phyloP scores from a whole-genome alignment of 2,329 filamentous ascomycete species.

The Colletotrichum navitas region DNA sequence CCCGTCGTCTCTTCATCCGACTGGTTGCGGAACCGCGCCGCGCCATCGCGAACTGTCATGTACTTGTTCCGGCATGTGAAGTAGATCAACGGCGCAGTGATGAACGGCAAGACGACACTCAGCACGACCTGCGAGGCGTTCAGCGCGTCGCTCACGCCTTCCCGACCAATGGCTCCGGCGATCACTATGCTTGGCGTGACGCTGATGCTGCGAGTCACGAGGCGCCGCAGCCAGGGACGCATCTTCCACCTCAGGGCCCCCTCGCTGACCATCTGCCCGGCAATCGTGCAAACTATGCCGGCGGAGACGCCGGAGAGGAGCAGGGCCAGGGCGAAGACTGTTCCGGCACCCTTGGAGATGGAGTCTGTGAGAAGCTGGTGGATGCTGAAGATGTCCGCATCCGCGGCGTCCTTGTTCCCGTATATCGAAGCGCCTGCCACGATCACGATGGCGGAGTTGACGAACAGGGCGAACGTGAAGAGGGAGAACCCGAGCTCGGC shows the following conservation, averaged over 20 bases:
- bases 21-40: slow-evolving; percentile 51
- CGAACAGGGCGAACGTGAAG: slow-evolving; percentile 86
- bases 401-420: slow-evolving; percentile 67
- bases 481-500: slow-evolving; percentile 78
- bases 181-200: slow-evolving; percentile 88
- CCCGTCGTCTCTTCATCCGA: slow-evolving; percentile 44
- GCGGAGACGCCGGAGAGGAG: slow-evolving; percentile 85
- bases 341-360: slow-evolving; percentile 81
- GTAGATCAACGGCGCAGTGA: slow-evolving; percentile 85
- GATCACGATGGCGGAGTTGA: slow-evolving; percentile 86
- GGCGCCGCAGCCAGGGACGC: slow-evolving; percentile 81
- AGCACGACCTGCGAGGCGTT: slow-evolving; percentile 84
- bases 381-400: slow-evolving; percentile 87
- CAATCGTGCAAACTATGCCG: slow-evolving; percentile 89
- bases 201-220: slow-evolving; percentile 83
- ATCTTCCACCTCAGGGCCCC: slow-evolving; percentile 82
- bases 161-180: slow-evolving; percentile 79
- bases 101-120: slow-evolving; percentile 83
- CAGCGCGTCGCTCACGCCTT: slow-evolving; percentile 78
- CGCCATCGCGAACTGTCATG: slow-evolving; percentile 75
- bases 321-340: slow-evolving; percentile 85
- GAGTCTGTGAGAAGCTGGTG: slow-evolving; percentile 77
- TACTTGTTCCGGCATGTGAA: slow-evolving; percentile 84
- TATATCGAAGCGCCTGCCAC: slow-evolving; percentile 84
- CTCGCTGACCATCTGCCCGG: slow-evolving; percentile 90